phyloP scores from a whole-genome alignment of 768 basidiomycete genomes.

The Tylopilus plumbeoviolaceoides region DNA sequence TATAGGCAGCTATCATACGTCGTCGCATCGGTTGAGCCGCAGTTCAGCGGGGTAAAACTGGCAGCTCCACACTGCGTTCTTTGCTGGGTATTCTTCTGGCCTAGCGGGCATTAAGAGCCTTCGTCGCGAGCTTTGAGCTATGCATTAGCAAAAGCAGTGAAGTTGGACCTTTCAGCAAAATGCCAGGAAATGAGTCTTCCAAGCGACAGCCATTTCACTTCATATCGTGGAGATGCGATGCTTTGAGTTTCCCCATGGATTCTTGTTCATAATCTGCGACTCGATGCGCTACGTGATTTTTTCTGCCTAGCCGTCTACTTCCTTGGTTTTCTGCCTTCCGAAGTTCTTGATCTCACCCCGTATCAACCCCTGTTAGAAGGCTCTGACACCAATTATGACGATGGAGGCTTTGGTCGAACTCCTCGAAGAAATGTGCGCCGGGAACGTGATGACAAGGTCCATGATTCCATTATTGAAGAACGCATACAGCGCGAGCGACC shows the following conservation, averaged over 20 bases:
- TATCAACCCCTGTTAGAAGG: constrained; percentile 55
- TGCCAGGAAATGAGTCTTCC: constrained; percentile 28
- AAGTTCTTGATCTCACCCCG: constrained; percentile 41
- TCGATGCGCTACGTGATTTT: constrained; percentile 45
- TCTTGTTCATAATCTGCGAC: constrained; percentile 25
- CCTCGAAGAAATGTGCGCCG: constrained; percentile 54
- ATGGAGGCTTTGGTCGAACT: constrained; percentile 43
- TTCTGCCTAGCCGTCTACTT: constrained; percentile 39
- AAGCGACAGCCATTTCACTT: constrained; percentile 17
- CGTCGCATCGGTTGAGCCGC: constrained; percentile 38
- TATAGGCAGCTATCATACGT: constrained; percentile 36
- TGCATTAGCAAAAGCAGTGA: constrained; percentile 44
- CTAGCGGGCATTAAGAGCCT: constrained; percentile 32
- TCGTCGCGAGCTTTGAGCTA: constrained; percentile 46
- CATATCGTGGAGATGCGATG: constrained; percentile 16
- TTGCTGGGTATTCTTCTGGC: constrained; percentile 21
- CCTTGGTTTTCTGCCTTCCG: constrained; percentile 43
- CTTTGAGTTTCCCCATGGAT: constrained; percentile 25
- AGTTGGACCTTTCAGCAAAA: constrained; percentile 30
- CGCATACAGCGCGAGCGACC: constrained; percentile 91
- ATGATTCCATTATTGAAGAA: constrained; percentile 90
- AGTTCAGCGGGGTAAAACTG: constrained; percentile 50
- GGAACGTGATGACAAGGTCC: constrained; percentile 84
- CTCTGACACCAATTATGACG: constrained; percentile 53
- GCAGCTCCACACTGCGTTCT: constrained; percentile 27